Evolutionary conservation across 2,329 filamentous ascomycete species (phyloP).

Genomic region (Colletotrichum viniferum): DNA sequence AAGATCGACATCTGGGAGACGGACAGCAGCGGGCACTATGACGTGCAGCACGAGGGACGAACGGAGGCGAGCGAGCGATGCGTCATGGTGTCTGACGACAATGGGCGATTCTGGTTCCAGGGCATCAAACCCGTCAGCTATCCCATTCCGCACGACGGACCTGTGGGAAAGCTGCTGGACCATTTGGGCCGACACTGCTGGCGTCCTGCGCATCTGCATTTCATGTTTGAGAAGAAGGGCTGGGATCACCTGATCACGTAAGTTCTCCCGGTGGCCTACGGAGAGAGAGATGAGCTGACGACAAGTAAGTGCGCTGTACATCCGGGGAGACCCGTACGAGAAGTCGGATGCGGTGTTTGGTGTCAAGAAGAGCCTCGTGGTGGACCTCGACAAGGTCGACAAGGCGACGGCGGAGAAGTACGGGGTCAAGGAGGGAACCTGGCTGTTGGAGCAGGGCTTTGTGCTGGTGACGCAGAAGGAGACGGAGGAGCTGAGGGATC

Average conservation of each 20-base stretch:
- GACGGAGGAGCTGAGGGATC: conserved; percentile 67
- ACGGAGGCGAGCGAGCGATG: conserved; percentile 51
- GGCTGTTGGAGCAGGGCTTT: conserved; percentile 75
- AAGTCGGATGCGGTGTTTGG: conserved; percentile 86
- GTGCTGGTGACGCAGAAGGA: conserved; percentile 76
- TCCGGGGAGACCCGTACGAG: conserved; percentile 81
- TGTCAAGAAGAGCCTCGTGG: conserved; percentile 80
- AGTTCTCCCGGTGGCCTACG: conserved; percentile 37
- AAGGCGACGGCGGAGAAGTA: conserved; percentile 64
- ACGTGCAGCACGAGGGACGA: conserved; percentile 71
- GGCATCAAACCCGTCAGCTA: conserved; percentile 86
- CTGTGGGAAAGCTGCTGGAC: conserved; percentile 75
- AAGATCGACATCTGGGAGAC: conserved; percentile 83
- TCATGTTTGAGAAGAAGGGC: conserved; percentile 83
- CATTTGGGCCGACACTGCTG: conserved; percentile 75
- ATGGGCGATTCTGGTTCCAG: conserved; percentile 75
- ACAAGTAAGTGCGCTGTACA: conserved; percentile 69
- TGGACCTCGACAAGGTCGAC: conserved; percentile 61
- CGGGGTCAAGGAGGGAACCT: conserved; percentile 65
- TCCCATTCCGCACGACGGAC: conserved; percentile 83
- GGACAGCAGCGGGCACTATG: conserved; percentile 75
- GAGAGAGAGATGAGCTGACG: neutral
- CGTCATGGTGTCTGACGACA: conserved; percentile 44
- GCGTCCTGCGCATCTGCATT: conserved; percentile 81
- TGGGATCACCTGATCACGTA: conserved; percentile 86